A percentile compares a stretch with the other conserved stretches of the same genome.
Conservation (phyloP, 176 grass and related monocot species). For the Oryza officinalis region DNA sequence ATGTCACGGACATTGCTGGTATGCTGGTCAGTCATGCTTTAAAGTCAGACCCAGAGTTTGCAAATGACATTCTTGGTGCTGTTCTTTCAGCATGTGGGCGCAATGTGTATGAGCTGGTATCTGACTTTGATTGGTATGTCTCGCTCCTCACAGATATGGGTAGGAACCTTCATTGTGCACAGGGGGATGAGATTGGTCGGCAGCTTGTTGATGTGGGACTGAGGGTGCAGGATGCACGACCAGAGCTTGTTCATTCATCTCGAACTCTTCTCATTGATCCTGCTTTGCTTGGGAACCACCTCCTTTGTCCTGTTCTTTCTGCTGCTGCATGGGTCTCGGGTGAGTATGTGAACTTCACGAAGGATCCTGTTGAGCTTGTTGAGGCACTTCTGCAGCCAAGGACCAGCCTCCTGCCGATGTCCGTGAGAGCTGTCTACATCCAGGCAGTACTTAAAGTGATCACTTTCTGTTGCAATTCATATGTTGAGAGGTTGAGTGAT, state of each 20-base stretch:
- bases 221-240: constrained; percentile 78
- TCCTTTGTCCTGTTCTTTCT: constrained; percentile 71
- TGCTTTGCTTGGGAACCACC: constrained; percentile 73
- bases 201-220: constrained; percentile 87
- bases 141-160: constrained; percentile 72
- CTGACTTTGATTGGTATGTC: constrained; percentile 92
- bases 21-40: constrained; percentile 64
- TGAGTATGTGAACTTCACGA: constrained; percentile 76
- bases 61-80: constrained; percentile 70
- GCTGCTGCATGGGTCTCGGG: constrained; percentile 82
- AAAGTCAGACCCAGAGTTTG: constrained; percentile 75
- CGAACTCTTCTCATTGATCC: constrained; percentile 82
- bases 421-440: constrained; percentile 74
- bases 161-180: constrained; percentile 64
- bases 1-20: constrained; percentile 53
- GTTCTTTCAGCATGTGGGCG: constrained; percentile 65
- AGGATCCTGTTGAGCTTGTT: constrained; percentile 77
- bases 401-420: constrained; percentile 67
- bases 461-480: constrained; percentile 57
- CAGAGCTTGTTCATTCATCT: constrained; percentile 66
- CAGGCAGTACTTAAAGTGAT: constrained; percentile 79
- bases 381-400: constrained; percentile 93
- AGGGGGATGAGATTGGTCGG: constrained; percentile 76
- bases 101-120: constrained; percentile 76
- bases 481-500: constrained; percentile 40